Evolutionary conservation across 306 rosid genomes (phyloP), one percentile per base, ranked within the genome.

Genomic region (Comarum palustre): DNA sequence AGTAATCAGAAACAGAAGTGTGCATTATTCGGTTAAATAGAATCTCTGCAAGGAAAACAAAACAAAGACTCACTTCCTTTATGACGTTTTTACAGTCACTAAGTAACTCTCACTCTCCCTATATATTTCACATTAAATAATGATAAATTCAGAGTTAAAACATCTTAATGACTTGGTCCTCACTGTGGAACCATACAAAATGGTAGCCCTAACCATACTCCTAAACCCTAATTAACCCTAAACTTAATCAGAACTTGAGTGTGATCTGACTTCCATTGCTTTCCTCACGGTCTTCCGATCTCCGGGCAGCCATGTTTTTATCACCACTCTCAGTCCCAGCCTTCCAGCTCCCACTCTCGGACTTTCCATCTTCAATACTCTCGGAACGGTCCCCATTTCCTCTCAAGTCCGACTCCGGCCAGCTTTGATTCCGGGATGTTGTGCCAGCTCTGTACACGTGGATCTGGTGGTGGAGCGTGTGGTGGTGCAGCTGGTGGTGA

Each of bases 281-380:
- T 77, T 88, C 90, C 51, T 81, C 92, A 3, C 86, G 84, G 6
- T 81, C 81, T 55, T 86, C 91, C 27, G 77, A 60, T 46, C 84
- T 72, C 10, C 84, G 75, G 1, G 82, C 82, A n/a, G 72, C 79
- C 69, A 94, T 38, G 32, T 89, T 89, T 71, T 86, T 90, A 45
- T 92, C 96, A 9, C 90, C 89, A 60, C 96, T 95, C 78, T 92
- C 99, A 17, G 68, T 62, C 24, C 46, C 54, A 0, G 84, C 97
- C 72, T 88, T 95, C 97, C 97, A 95, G 92, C 99, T 95, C 67
- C 93, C 83, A 76, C 97, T 91, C 24, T 90, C 99, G 12, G 96
- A 95, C 73, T 95, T 95, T 16, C 97, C 97, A 5, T 91, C 96
- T 79, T 91, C 99, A 0, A 91, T 95, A 73, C 99, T 95, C 89